A percentile compares a stretch with the other conserved stretches of the same genome.
These are phyloP conservation scores for Lagenaria siceraria DNA, from an alignment of 306 rosid genomes.

Conservation along the genomic window DNA sequence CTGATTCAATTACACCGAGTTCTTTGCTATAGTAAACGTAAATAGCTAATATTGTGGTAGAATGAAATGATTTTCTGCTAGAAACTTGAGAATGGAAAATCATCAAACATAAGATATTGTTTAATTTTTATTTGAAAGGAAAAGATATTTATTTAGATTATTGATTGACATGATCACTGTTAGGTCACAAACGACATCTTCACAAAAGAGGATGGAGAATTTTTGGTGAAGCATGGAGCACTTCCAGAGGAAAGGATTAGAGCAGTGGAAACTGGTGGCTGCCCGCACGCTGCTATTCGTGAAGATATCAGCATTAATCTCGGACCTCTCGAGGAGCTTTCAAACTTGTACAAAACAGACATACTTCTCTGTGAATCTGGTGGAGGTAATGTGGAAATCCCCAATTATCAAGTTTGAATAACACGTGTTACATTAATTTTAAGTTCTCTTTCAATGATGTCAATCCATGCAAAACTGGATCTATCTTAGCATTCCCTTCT, in stretches of 20 bases:
- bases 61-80: neutral
- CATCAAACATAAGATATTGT: neutral
- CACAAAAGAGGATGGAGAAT: slow-evolving; percentile 95
- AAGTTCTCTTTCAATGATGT: neutral
- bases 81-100: neutral
- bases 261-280: slow-evolving; percentile 96
- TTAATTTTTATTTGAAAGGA: neutral
- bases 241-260: slow-evolving; percentile 89
- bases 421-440: neutral
- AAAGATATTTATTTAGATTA: neutral
- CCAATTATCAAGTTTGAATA: neutral
- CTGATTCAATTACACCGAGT: neutral
- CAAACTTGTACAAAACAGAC: slow-evolving; percentile 65
- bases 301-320: slow-evolving; percentile 98
- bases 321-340: slow-evolving; percentile 91
- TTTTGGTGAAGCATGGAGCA: slow-evolving; percentile 86
- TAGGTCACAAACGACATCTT: slow-evolving; percentile 97
- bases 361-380: slow-evolving; percentile 97
- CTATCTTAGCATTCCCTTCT: neutral
- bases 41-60: neutral
- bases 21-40: neutral
- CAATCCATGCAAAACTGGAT: neutral
- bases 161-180: neutral
- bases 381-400: slow-evolving; percentile 48
- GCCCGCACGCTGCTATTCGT: slow-evolving; percentile 92